Percentiles rank a stretch among this genome's conserved stretches.
phyloP scores from a whole-genome alignment of 495 filamentous ascomycete species.

The Trichoderma asperelloides region DNA sequence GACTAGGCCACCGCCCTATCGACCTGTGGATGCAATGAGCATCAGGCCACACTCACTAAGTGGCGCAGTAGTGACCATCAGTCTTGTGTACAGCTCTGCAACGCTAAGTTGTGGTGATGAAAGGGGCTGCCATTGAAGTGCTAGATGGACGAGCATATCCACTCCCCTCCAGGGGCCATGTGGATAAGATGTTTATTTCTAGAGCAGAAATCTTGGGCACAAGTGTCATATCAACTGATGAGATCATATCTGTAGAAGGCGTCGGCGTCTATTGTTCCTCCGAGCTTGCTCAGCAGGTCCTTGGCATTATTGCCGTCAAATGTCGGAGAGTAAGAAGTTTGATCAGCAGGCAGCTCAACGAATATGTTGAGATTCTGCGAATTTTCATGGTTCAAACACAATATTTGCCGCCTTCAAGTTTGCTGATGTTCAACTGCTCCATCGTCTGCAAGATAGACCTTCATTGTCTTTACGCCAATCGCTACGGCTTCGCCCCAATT shows the following conservation, averaged over 20 bases:
- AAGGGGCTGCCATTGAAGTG: conserved; percentile 23
- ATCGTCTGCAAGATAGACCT: not conserved
- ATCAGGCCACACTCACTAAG: conserved; percentile 14
- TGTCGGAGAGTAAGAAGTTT: conserved; percentile 13
- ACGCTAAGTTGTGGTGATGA: conserved; percentile 17
- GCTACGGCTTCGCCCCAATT: not conserved
- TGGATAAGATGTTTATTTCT: conserved; percentile 18
- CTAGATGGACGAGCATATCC: conserved; percentile 20
- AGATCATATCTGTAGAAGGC: conserved; percentile 19
- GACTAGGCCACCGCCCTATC: conserved; percentile 25
- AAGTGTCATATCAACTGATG: conserved; percentile 12
- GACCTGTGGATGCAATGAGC: conserved; percentile 11
- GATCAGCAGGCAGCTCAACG: not conserved
- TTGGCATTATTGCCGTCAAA: conserved; percentile 16
- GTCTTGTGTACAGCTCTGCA: conserved; percentile 16
- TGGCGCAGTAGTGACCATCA: conserved; percentile 20
- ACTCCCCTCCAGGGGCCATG: conserved; percentile 16
- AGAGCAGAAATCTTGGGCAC: conserved; percentile 19
- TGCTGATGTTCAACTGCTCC: conserved; percentile 10
- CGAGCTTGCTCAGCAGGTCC: conserved; percentile 5
- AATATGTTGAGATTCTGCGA: not conserved
- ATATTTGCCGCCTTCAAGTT: not conserved
- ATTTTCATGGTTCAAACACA: not conserved
- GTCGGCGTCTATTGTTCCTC: conserved; percentile 17
- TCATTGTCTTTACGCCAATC: not conserved